Evolutionary conservation across 257 asterid species (phyloP), one percentile per base, ranked within the genome.

Genomic region (Osmanthus fragrans): DNA sequence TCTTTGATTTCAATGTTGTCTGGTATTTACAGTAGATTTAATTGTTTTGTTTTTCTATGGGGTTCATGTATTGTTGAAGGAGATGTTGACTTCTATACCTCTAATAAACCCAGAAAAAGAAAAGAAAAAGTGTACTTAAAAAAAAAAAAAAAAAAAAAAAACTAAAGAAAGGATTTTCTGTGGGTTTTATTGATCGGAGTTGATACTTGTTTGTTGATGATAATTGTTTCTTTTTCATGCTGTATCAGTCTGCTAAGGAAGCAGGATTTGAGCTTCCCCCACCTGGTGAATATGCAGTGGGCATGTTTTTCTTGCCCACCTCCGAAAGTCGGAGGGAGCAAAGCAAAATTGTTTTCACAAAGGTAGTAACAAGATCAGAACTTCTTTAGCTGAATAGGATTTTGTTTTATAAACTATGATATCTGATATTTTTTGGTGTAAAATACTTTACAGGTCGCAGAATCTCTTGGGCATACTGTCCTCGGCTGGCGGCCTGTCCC

Each of bases 401-500:
- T 16, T 10, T 40, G 51, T 47, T 64, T 64, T 56, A 51, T 29
- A n/a, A 12, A 73, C 56, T 13, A 13, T 33, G 25, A 32, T 63
- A 70, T 47, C 74, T 81, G 56, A 36, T 58, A 56, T 63, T 70
- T 80, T 19, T 49, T 54, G 25, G 63, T 74, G 70, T 51, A 42
- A 60, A 66, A 15, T 68, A 39, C 54, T 73, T 36, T 73, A 58
- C 74, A 96, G 99, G 99, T 96, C 54, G 99, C 99, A 60, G 98
- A 96, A 84, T 93, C 97, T 10, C 99, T 96, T 76, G 99, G 99
- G 45, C 99, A 96, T 80, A 85, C 91, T 1, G 98, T 96, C 58
- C 96, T 96, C 72, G 98, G 98, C 66, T 96, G 99, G 99, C 91
- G 99, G 80, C 73, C 83, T 30, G 98, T 96, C 72, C 99, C 97